A percentile compares a stretch with the other conserved stretches of the same genome.
Evolutionary conservation across 306 rosid species (phyloP).

Genomic region (barrel medic (Medicago truncatula)): DNA sequence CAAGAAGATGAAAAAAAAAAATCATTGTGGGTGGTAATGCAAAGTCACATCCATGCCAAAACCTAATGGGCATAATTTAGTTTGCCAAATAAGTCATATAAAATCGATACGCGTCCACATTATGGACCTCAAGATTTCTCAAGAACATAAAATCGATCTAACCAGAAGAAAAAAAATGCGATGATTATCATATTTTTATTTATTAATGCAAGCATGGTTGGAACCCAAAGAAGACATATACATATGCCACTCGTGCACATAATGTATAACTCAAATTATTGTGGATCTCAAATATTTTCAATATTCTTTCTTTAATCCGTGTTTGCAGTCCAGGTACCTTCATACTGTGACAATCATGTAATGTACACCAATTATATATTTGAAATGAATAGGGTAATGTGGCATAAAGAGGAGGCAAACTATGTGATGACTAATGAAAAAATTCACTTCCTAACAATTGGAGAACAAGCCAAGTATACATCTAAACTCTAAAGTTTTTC

Average conservation of each 20-base stretch:
- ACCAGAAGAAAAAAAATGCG: too few species aligned
- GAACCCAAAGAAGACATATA: background rate
- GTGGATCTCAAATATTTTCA: constrained; percentile 44
- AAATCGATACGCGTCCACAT: too few species aligned
- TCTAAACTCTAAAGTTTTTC: constrained; percentile 34
- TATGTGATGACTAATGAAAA: constrained; percentile 44
- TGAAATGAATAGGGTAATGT: constrained; percentile 41
- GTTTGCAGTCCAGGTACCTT: constrained; percentile 39
- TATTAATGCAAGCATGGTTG: background rate
- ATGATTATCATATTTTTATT: too few species aligned
- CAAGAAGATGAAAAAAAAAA: too few species aligned
- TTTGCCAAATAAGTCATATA: too few species aligned
- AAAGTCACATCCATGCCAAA: too few species aligned
- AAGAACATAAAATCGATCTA: too few species aligned
- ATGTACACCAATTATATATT: background rate
- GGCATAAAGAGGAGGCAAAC: constrained; percentile 53
- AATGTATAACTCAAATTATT: constrained; percentile 40
- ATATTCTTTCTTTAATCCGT: constrained; percentile 25
- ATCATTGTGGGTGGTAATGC: too few species aligned
- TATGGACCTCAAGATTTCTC: too few species aligned
- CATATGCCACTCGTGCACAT: constrained; percentile 50
- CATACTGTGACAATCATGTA: constrained; percentile 34
- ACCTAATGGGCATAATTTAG: too few species aligned
- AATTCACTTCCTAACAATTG: constrained; percentile 33
- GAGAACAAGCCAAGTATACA: constrained; percentile 40